Base-by-base conservation (phyloP, 2,329 filamentous ascomycete species). In the Davidsoniella eucalypti region DNA sequence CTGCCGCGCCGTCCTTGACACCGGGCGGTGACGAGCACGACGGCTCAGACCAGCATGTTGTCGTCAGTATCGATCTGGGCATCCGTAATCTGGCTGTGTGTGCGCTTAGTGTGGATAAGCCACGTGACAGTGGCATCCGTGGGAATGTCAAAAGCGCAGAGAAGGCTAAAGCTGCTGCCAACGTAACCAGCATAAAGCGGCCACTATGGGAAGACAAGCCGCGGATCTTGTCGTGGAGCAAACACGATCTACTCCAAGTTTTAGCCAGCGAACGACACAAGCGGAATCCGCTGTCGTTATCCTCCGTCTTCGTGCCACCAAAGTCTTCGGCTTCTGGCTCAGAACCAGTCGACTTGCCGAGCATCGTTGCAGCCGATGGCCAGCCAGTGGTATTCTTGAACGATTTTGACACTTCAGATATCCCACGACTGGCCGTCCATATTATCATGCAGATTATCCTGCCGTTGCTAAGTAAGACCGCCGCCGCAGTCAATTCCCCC, bases 51-150 rank as follows among this genome's bases (percentile, higher is more conserved):
- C 43, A 17, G 16, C 25, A 37, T 14, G 26, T 45, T 7, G 38
- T 52, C 16, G 38, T 52, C 18, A 47, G 44, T n/a, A 52, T 52
- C 25, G 50, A 52, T 36, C 47, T 52, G 44, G 50, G 50, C 23
- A 52, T 52, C 17, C 50, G 50, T 18, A 52, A 52, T 18, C 42
- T 52, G n/a, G 50, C 50, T n/a, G 16, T 52, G 10, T 46, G 43
- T 21, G 45, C 47, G 14, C n/a, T 51, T 36, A 38, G 16, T 33
- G 18, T 39, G 10, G 16, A 41, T 7, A 12, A 18, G 21, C 7
- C 8, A 33, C 29, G 29, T 33, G 38, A 12, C n/a, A 8, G 25
- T 12, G 49, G 25, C 16, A 14, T 12, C 25, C 2, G 5, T 21
- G 21, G 8, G 12, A 29, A 7, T 9, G 10, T 10, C 16, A 18